Conservation (phyloP, 805 yeast genomes). For the Candida dajiaensis region DNA sequence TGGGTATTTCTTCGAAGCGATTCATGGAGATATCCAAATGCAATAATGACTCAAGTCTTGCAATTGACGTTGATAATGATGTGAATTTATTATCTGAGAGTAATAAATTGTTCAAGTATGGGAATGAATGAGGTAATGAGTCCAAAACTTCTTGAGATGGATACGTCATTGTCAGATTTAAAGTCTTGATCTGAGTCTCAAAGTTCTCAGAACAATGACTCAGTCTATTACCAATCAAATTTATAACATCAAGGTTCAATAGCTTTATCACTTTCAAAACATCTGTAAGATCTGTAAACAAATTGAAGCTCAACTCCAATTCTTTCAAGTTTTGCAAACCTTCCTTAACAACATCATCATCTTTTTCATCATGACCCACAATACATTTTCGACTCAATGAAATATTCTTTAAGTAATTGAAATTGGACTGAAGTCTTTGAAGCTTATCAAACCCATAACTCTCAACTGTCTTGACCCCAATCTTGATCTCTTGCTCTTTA, state of each 20-base stretch:
- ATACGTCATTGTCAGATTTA: slow-evolving; percentile 23
- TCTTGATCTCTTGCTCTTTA: slow-evolving; percentile 28
- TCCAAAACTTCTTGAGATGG: slow-evolving; percentile 5
- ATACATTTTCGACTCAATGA: slow-evolving; percentile 44
- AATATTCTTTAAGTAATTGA: slow-evolving; percentile 37
- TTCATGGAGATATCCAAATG: slow-evolving; percentile 40
- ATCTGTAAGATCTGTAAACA: slow-evolving; percentile 37
- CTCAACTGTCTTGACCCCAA: slow-evolving; percentile 56
- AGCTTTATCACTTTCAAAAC: slow-evolving; percentile 32
- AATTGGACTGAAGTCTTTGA: slow-evolving; percentile 40
- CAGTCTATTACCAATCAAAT: slow-evolving; percentile 51
- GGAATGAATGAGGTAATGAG: slow-evolving; percentile 26
- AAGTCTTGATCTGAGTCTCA: slow-evolving; percentile 2
- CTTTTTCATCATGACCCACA: slow-evolving; percentile 8
- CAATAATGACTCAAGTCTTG: slow-evolving; percentile 1
- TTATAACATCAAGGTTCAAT: slow-evolving; percentile 35
- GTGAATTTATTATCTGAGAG: slow-evolving; percentile 24
- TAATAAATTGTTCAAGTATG: slow-evolving; percentile 27
- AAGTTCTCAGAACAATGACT: not conserved
- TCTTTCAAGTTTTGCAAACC: slow-evolving; percentile 30
- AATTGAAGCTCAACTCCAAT: slow-evolving; percentile 58
- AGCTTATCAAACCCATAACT: slow-evolving; percentile 61
- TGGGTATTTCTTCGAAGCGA: slow-evolving; percentile 28
- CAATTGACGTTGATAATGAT: slow-evolving; percentile 5
- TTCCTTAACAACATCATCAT: not conserved